A percentile compares a stretch with the other conserved stretches of the same genome.
Conservation (phyloP, 257 asterid species). For the Catharanthus roseus region DNA sequence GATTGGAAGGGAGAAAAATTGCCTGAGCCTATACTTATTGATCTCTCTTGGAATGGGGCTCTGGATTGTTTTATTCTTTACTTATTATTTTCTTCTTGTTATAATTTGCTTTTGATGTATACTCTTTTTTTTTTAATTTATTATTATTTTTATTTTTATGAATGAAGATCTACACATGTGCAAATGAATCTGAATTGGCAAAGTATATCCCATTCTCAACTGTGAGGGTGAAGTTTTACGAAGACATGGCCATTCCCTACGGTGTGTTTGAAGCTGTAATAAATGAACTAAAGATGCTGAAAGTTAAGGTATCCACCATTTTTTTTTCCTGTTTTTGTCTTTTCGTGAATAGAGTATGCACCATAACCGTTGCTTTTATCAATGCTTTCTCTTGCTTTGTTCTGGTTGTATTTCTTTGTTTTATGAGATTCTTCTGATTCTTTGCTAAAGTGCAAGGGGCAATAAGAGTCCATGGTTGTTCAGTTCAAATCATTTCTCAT, state of each 20-base stretch:
- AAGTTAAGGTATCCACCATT: conserved; percentile 36
- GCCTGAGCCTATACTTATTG: too few species aligned
- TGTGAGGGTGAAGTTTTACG: conserved; percentile 45
- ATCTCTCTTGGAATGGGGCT: neutral
- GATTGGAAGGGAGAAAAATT: too few species aligned
- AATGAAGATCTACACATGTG: conserved; percentile 73
- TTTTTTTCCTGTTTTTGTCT: neutral
- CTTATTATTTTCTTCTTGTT: neutral
- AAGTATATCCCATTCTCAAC: conserved; percentile 46
- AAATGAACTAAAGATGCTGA: conserved; percentile 24
- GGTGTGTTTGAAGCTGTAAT: conserved; percentile 15
- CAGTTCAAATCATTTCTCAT: neutral
- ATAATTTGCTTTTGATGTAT: conserved; percentile 12
- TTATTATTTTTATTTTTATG: too few species aligned
- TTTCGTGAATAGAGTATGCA: neutral
- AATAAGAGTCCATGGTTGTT: neutral
- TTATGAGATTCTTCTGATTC: neutral
- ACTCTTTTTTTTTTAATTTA: too few species aligned
- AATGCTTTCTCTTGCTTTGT: neutral
- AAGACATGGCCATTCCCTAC: conserved; percentile 27
- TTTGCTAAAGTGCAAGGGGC: neutral
- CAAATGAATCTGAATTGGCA: conserved; percentile 42
- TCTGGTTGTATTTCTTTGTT: neutral
- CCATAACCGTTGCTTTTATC: neutral
- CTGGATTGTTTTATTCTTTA: neutral